A percentile compares a stretch with the other conserved stretches of the same genome.
phyloP scores from a whole-genome alignment of 805 yeast genomes.

The Brettanomyces bruxellensis region DNA sequence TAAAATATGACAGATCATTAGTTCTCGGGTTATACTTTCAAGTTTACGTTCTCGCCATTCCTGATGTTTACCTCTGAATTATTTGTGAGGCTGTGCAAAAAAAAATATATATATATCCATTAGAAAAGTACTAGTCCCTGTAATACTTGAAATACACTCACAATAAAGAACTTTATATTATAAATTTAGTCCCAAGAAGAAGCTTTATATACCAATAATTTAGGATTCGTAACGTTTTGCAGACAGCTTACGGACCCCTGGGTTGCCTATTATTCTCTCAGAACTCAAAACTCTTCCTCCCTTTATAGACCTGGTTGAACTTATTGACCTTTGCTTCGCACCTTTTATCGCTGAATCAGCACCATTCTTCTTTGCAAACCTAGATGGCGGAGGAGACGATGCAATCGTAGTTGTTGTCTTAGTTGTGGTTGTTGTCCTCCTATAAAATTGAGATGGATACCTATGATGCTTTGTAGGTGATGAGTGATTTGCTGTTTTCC shows the following conservation, averaged over 20 bases:
- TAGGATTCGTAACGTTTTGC: slow-evolving; percentile 7
- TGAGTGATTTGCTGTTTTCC: neutral
- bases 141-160: too few species aligned
- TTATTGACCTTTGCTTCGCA: slow-evolving; percentile 22
- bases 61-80: too few species aligned
- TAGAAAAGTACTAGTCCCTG: too few species aligned
- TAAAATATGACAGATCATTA: too few species aligned
- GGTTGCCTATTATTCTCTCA: slow-evolving; percentile 25
- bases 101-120: too few species aligned
- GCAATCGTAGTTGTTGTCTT: slow-evolving; percentile 33
- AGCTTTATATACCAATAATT: neutral
- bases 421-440: slow-evolving; percentile 41
- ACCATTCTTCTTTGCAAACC: slow-evolving; percentile 3
- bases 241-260: slow-evolving; percentile 29
- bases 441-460: slow-evolving; percentile 29
- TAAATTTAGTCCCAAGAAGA: neutral
- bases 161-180: neutral
- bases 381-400: slow-evolving; percentile 21
- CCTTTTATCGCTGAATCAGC: slow-evolving; percentile 13
- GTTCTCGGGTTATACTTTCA: too few species aligned
- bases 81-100: neutral
- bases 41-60: too few species aligned
- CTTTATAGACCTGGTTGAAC: slow-evolving; percentile 11
- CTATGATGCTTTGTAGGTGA: slow-evolving; percentile 9
- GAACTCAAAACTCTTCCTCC: slow-evolving; percentile 19